Base-by-base conservation (phyloP, 257 asterid genomes). In the Scutellaria galericulata region DNA sequence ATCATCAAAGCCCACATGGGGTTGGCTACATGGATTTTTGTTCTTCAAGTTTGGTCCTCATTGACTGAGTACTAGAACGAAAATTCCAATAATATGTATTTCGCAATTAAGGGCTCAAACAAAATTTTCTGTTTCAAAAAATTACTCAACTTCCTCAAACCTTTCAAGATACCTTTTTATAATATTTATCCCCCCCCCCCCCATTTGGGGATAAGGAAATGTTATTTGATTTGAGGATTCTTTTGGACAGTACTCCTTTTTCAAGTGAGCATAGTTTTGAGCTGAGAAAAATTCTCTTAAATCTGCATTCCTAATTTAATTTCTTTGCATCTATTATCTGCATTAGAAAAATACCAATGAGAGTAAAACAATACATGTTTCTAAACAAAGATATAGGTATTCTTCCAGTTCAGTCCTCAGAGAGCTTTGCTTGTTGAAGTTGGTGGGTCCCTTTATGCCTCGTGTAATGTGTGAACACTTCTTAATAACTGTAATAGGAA, bases 401-500 rank as follows among this genome's bases (percentile, higher is more conserved):
- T 42, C 52, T 11, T 20, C 70, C 45, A 22, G 12, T 68, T 75
- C 44, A 64, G 39, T 56, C 60, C 35, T 58, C 62, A 54, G n/a
- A 40, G 39, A 46, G 52, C 50, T 74, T 65, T 45, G 44, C 69
- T 66, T 22, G 15, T 77, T 75, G 64, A 71, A 63, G 37, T 64
- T 27, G 41, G 42, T 42, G 8, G 41, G 57, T 31, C 53, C 55
- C 53, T 35, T 67, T 73, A 66, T 61, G 50, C 70, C 73, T 59
- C 59, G 35, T 9, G 44, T 47, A 50, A 58, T 72, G 52, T 59
- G 55, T 70, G 70, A 69, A 51, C 48, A 37, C 0, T 24, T 47
- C 13, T 67, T 64, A 67, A 72, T 80, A 55, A 57, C 60, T 69
- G 75, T 74, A 71, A 82, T 71, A 92, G 99, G 99, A 92, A 90